Base-by-base conservation (phyloP, 169 alveolate species). In the Plasmodium relictum region DNA sequence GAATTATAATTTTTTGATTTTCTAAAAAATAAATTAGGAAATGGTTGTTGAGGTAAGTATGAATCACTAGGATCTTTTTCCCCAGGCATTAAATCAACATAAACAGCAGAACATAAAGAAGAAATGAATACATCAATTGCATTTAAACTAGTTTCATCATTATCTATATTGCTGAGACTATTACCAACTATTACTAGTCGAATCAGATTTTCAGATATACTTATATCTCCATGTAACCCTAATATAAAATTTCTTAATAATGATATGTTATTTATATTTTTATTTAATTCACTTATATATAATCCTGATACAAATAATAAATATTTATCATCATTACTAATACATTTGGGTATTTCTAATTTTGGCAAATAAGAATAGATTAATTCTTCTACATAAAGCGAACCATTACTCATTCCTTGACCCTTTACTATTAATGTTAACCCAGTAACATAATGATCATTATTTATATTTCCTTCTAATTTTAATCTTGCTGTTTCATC, bases 11-110 rank as follows among this genome's bases (percentile, higher is more conserved):
- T 78, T 74, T 31, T 88, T 24, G 92, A 16, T 44, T 45, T 69
- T 56, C 85, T 89, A 54, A 93, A 87, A 63, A 93, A 74, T 6
- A 88, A 41, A 44, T 80, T 65, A 22, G 93, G 96, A 59, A 93
- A 56, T 0, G 95, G 94, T 80, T 70, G 96, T 88, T 93, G 96
- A 7, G 96, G 96, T 31, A 93, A 62, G 4, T 63, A 39, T 20
- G 61, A 50, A 44, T 88, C 92, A 48, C 93, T 83, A 18, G 96
- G 96, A 68, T 93, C 96, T 20, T 61, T 63, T 39, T 58, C 93
- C 0, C 93, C 93, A 16, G 94, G 94, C 95, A 93, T 92, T 56
- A 92, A 59, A 54, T 88, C 94, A 5, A 91, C 80, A 65, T 59
- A 66, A 5, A 70, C 91, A 52, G 80, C 26, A 31, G 78, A 73